Evolutionary conservation across 768 basidiomycete genomes (phyloP), one percentile per base, ranked within the genome.

Genomic region (Xerocomellus intermedius): DNA sequence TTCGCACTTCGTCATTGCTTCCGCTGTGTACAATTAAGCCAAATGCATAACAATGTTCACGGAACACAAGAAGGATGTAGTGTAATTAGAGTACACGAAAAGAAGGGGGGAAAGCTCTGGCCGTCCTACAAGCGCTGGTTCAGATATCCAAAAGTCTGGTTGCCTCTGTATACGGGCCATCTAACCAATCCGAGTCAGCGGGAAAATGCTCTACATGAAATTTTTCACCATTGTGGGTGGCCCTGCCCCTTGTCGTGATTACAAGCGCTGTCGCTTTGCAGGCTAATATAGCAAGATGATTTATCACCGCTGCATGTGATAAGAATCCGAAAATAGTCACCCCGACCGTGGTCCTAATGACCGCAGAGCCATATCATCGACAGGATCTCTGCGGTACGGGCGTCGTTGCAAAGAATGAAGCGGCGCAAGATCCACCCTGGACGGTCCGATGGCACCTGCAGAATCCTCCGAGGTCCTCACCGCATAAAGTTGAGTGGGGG

Each of bases 351-450:
- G 69, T 37, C 70, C 68, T 42, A 84, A 71, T 49, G 79, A 67
- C 37, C 86, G 76, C 62, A 89, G 65, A 37, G 80, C 78, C 55
- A 76, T 77, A 60, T 89, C 87, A 67, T 89, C 87, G 28, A 76
- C 61, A 24, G 82, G 83, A 52, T 84, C 77, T 53, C 87, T 78
- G 46, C 79, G 75, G 52, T 85, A 87, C 8, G 81, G 79, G 59
- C 82, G 81, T 41, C 83, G 78, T 42, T 75, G 77, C 52, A 87
- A 72, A 19, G 79, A 72, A 50, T 79, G 73, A 46, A 89, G 74
- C 14, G 87, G 85, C 8, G 82, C 83, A 16, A 89, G 77, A 54
- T 77, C 78, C 35, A 75, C 69, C 33, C 72, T 67, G 16, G 64
- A 57, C 4, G 69, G 55, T 52, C 69, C 69, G 14, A 63, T 59